A percentile compares a stretch with the other conserved stretches of the same genome.
These are phyloP conservation scores for Salicornia ramosissima DNA, from an alignment of 148 eudicot species.

Conservation along the genomic window DNA sequence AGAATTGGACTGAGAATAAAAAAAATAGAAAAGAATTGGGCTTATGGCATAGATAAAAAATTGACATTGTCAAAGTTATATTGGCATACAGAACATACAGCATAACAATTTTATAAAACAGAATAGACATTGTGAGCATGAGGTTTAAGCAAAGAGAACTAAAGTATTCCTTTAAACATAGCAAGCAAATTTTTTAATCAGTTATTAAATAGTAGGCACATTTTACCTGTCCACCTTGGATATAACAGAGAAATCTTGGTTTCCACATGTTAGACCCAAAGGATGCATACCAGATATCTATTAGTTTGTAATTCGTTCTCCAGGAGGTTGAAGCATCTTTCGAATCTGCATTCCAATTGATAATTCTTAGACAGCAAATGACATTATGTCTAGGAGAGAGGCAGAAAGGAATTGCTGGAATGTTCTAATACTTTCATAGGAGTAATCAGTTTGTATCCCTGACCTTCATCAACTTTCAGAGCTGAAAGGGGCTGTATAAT, in stretches of 20 bases:
- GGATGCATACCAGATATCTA: conserved; percentile 81
- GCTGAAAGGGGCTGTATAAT: conserved; percentile 60
- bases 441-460: conserved; percentile 16
- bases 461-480: conserved; percentile 41
- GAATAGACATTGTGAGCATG: background rate
- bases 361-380: background rate
- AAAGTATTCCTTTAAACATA: background rate
- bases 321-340: conserved; percentile 39
- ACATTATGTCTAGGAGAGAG: background rate
- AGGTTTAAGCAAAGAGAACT: background rate
- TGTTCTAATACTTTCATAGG: background rate
- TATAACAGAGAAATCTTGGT: conserved; percentile 78
- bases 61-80: background rate
- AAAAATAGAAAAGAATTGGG: no score
- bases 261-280: conserved; percentile 88
- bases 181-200: background rate
- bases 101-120: background rate
- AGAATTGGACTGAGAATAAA: no score
- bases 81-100: background rate
- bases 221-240: conserved; percentile 91
- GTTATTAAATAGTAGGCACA: background rate
- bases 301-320: conserved; percentile 58
- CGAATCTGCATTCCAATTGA: conserved; percentile 39
- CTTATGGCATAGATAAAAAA: background rate
- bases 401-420: background rate